Conservation (phyloP, 164 flowering plant species). For the Annona squamosa region DNA sequence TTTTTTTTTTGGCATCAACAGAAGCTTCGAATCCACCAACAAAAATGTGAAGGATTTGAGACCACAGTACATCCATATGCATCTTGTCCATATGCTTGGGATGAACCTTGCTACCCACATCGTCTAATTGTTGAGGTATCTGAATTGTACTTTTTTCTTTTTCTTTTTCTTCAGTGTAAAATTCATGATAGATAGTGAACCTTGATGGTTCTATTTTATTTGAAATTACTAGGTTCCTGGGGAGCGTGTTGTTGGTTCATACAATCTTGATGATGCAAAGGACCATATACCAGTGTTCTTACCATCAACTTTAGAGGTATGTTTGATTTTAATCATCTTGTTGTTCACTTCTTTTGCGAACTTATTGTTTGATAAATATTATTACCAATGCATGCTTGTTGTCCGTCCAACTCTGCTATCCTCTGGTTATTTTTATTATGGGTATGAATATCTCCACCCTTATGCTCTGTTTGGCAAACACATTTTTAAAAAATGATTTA, state of each 20-base stretch:
- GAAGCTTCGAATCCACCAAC: slow-evolving; percentile 83
- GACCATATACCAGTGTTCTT: slow-evolving; percentile 49
- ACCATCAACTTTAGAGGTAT: slow-evolving; percentile 67
- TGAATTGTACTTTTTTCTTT: not conserved
- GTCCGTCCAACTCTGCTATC: no score
- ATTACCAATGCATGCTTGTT: no score
- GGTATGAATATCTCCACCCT: no score
- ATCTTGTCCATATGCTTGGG: slow-evolving; percentile 93
- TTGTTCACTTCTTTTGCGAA: not conserved
- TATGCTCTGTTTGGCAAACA: no score
- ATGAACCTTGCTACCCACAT: slow-evolving; percentile 92
- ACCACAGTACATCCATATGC: slow-evolving; percentile 69
- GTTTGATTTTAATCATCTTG: not conserved
- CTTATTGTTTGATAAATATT: no score
- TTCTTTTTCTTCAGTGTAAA: not conserved
- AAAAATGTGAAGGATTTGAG: slow-evolving; percentile 77
- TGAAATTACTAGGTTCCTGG: slow-evolving; percentile 66
- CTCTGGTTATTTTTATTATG: no score
- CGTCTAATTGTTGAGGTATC: slow-evolving; percentile 89
- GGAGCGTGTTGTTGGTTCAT: slow-evolving; percentile 72
- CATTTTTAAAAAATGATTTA: no score
- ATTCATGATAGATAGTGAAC: not conserved
- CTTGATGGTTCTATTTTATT: slow-evolving; percentile 5
- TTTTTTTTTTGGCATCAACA: slow-evolving; percentile 22
- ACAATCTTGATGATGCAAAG: slow-evolving; percentile 66